These are phyloP conservation scores for Vittaforma corneae DNA, from an alignment of 371 early-diverging fungal species.

Conservation along the genomic window DNA sequence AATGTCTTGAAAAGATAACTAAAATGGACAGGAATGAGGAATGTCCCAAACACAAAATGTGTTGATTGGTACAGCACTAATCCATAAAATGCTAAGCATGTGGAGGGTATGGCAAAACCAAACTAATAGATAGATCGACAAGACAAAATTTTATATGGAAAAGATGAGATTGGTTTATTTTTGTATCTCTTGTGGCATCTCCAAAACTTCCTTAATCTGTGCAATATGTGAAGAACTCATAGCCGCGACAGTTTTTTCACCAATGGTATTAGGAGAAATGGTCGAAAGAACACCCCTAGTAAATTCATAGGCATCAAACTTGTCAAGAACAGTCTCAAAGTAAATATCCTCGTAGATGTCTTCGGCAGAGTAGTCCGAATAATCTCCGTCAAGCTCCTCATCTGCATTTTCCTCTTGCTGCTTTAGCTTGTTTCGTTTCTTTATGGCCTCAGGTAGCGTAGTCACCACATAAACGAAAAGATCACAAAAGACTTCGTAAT, in stretches of 20 bases:
- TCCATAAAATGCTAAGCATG: too few species aligned
- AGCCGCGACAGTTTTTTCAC: neutral
- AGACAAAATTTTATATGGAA: too few species aligned
- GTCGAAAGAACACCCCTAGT: slow-evolving; percentile 28
- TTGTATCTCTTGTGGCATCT: slow-evolving; percentile 5
- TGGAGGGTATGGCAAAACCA: too few species aligned
- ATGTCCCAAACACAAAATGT: too few species aligned
- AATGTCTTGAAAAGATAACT: too few species aligned
- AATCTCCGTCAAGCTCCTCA: slow-evolving; percentile 36
- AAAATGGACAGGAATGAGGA: too few species aligned
- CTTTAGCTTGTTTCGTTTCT: slow-evolving; percentile 48
- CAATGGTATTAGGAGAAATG: slow-evolving; percentile 7
- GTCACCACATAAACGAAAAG: slow-evolving; percentile 40
- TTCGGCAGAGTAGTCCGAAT: slow-evolving; percentile 15
- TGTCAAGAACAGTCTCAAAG: slow-evolving; percentile 52
- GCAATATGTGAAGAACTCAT: slow-evolving; percentile 14
- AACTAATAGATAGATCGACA: too few species aligned
- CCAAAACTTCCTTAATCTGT: slow-evolving; percentile 22
- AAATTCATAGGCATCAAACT: slow-evolving; percentile 54
- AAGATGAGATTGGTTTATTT: too few species aligned
- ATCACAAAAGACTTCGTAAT: slow-evolving; percentile 17
- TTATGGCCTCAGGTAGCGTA: slow-evolving; percentile 53
- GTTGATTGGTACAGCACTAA: too few species aligned
- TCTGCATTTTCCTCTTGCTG: slow-evolving; percentile 39
- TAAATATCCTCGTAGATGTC: slow-evolving; percentile 57